phyloP scores from a whole-genome alignment of 192 early-diverging fungal species.

The Coemansia umbellata region DNA sequence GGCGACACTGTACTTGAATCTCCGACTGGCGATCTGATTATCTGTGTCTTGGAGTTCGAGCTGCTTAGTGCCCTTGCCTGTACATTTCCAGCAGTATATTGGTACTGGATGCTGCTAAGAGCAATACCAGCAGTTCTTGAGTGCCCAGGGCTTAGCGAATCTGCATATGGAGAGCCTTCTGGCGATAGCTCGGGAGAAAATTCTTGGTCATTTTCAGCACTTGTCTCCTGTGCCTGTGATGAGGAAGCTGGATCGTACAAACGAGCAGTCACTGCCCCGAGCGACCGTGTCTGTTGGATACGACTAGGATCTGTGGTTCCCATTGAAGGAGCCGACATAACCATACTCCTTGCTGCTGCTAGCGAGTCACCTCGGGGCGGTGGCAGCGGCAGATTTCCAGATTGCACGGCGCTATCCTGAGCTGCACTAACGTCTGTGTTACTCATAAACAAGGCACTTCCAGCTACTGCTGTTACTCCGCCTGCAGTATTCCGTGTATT shows the following conservation, averaged over 20 bases:
- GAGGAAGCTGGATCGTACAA: slow-evolving; percentile 31
- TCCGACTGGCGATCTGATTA: too few relatives aligned
- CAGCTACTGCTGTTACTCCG: slow-evolving; percentile 3
- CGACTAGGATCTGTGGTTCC: background rate
- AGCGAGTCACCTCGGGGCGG: slow-evolving; percentile 39
- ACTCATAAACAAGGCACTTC: too few relatives aligned
- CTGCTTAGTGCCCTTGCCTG: background rate
- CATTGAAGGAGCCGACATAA: slow-evolving; percentile 31
- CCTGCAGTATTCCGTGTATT: too few relatives aligned
- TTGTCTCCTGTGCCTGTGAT: background rate
- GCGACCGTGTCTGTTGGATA: slow-evolving; percentile 6
- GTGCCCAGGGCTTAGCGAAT: slow-evolving; percentile 10
- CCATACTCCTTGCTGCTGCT: slow-evolving; percentile 14
- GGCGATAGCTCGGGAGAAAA: slow-evolving; percentile 5
- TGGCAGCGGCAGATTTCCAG: background rate
- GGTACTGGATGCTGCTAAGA: slow-evolving; percentile 43
- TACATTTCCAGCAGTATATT: slow-evolving; percentile 9
- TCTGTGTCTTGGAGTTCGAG: background rate
- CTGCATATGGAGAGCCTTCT: slow-evolving; percentile 5
- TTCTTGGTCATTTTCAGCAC: background rate
- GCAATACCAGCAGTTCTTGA: slow-evolving; percentile 25
- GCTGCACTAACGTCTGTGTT: too few relatives aligned
- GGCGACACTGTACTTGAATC: slow-evolving; percentile 10
- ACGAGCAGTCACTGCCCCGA: slow-evolving; percentile 44
- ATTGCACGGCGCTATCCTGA: too few relatives aligned